These are phyloP conservation scores for Microbotryum violaceum DNA, from an alignment of 1,284 basidiomycete genomes.

Conservation along the genomic window DNA sequence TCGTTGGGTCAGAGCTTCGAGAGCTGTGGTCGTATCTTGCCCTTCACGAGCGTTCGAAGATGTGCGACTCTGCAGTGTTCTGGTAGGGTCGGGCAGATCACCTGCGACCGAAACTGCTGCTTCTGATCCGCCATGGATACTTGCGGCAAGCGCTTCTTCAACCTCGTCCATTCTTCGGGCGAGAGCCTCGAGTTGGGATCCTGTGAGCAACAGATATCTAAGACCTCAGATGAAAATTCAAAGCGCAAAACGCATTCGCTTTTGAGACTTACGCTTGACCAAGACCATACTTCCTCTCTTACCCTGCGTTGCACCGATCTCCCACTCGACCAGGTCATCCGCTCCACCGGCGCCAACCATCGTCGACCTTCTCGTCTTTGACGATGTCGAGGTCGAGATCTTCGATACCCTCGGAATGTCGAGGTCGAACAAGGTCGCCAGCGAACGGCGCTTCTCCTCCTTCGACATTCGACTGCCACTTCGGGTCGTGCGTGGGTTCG, in stretches of 20 bases:
- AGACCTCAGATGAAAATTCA: neutral
- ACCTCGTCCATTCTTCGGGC: slow-evolving; percentile 5
- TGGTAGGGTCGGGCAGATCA: neutral
- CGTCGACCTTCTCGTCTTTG: slow-evolving; percentile 12
- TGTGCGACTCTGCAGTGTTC: too few species aligned
- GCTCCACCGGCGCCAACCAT: neutral
- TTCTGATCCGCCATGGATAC: neutral
- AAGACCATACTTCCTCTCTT: slow-evolving; percentile 26
- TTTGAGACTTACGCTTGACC: slow-evolving; percentile 18
- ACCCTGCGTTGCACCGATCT: neutral
- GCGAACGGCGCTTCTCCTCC: too few species aligned
- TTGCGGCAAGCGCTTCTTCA: slow-evolving; percentile 18
- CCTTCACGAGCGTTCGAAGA: too few species aligned
- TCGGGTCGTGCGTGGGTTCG: too few species aligned
- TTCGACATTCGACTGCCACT: too few species aligned
- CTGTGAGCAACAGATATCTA: neutral
- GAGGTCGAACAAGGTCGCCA: slow-evolving; percentile 18
- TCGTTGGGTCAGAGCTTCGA: too few species aligned
- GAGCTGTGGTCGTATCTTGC: too few species aligned
- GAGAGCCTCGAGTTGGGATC: slow-evolving; percentile 21
- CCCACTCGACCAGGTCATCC: slow-evolving; percentile 3
- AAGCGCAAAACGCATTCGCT: neutral
- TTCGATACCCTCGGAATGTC: slow-evolving; percentile 3
- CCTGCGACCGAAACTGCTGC: neutral
- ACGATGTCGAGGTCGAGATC: too few species aligned